Conservation (phyloP, 2,329 filamentous ascomycete species). For the Trichoderma oligosporum region DNA sequence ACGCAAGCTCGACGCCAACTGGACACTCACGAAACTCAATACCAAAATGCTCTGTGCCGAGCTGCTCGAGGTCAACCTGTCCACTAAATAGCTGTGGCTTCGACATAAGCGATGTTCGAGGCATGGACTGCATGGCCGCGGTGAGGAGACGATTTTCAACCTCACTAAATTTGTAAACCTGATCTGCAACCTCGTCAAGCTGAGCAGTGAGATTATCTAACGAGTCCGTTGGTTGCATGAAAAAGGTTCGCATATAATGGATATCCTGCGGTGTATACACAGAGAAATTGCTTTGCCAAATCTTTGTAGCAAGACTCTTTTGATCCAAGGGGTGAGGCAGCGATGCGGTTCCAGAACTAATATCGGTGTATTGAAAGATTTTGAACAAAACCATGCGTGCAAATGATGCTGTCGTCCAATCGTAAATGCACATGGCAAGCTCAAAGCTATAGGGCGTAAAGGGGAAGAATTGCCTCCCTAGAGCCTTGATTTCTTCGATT, state of each 20-base stretch:
- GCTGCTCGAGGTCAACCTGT: slow-evolving; percentile 17
- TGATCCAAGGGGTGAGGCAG: slow-evolving; percentile 8
- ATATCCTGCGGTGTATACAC: slow-evolving; percentile 9
- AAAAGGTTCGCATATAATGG: slow-evolving; percentile 12
- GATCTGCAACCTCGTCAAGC: neutral
- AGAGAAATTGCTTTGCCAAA: slow-evolving; percentile 18
- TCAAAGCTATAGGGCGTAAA: slow-evolving; percentile 16
- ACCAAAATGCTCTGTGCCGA: slow-evolving; percentile 9
- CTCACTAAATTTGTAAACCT: slow-evolving; percentile 12
- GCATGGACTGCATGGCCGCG: slow-evolving; percentile 12
- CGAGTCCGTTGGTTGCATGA: slow-evolving; percentile 16
- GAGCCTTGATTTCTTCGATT: slow-evolving; percentile 11
- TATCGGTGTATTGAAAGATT: slow-evolving; percentile 18
- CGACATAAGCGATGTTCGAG: neutral
- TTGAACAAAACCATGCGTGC: slow-evolving; percentile 16
- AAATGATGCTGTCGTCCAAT: slow-evolving; percentile 18
- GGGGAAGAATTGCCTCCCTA: slow-evolving; percentile 15
- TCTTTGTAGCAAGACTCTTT: slow-evolving; percentile 1
- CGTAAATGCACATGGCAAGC: slow-evolving; percentile 19
- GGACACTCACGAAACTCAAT: slow-evolving; percentile 16
- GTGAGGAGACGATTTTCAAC: slow-evolving; percentile 13
- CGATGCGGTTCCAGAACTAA: neutral
- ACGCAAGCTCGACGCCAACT: neutral
- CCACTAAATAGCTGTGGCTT: slow-evolving; percentile 18
- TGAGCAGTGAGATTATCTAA: slow-evolving; percentile 7